Evolutionary conservation across 306 rosid species (phyloP), one percentile per base, ranked within the genome.

Genomic region (Quercus parvula): DNA sequence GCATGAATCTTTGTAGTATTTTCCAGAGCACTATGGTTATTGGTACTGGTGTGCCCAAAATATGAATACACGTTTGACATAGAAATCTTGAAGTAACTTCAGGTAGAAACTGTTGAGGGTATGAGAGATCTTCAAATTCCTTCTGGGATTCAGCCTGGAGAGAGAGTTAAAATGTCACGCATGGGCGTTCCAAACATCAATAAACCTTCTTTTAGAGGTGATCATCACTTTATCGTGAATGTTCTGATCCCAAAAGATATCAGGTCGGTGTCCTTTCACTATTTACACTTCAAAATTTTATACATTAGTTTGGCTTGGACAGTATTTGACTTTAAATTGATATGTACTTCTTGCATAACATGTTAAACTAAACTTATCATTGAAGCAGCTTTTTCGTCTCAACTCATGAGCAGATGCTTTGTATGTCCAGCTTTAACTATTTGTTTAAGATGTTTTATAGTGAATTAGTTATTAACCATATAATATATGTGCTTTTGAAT

Each of bases 21-120:
- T 56, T 44, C 58, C 30, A 25, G 27, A 14, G 27, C 10, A 19
- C 70, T 20, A 20, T 30, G 70, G 70, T 24, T 31, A 3, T 41
- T 64, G 41, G 30, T 64, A 30, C 31, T 64, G 70, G 46, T 62
- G 68, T 13, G 38, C 35, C 3, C 68, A 62, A 62, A 61, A 5
- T 62, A 62, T 20, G 76, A 28, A 22, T 44, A 30, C 8, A 54
- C 49, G 81, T 59, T 71, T 83, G 78, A 81, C 79, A 70, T 68
- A 8, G 64, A 75, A 70, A 77, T 30, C 24, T 69, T 22, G 55
- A 51, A 33, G 64, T 76, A 31, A 78, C 44, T 81, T 78, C 90
- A 95, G 98, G 99, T 95, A 56, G 97, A 95, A 84, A 95, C 99
- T 61, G 91, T 93, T 70, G 98, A 92, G 71, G 97, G 99, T 83